phyloP scores from a whole-genome alignment of 805 yeast genomes.

The Jamesozyma gamospora region DNA sequence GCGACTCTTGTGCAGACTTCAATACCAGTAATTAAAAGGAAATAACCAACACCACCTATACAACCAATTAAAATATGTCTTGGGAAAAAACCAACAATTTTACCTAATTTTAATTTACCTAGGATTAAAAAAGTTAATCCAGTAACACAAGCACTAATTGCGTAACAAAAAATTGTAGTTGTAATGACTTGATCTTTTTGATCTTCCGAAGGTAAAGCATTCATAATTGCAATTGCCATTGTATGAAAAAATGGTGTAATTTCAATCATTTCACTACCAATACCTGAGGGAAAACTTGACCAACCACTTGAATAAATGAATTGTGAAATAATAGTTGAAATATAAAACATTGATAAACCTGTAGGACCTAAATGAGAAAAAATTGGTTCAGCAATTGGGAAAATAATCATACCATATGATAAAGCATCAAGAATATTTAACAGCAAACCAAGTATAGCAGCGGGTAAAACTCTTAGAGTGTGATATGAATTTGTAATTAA shows the following conservation, averaged over 20 bases:
- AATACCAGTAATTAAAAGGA: conserved; percentile 77
- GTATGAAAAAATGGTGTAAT: conserved; percentile 97
- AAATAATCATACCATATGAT: conserved; percentile 95
- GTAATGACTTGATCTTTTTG: conserved; percentile 60
- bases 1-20: conserved; percentile 82
- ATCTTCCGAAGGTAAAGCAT: conserved; percentile 32
- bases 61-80: conserved; percentile 94
- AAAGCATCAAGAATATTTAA: conserved; percentile 86
- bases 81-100: conserved; percentile 89
- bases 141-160: conserved; percentile 73
- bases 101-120: conserved; percentile 75
- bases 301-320: conserved; percentile 83
- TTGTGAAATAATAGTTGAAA: conserved; percentile 85
- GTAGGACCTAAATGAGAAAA: conserved; percentile 76
- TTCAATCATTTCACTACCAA: conserved; percentile 97
- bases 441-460: conserved; percentile 75
- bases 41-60: conserved; percentile 97
- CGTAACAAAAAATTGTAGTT: conserved; percentile 80
- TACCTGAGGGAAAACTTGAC: conserved; percentile 79
- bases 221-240: conserved; percentile 71
- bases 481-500: conserved; percentile 2
- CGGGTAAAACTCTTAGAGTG: conserved; percentile 38
- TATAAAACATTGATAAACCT: conserved; percentile 89
- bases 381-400: conserved; percentile 75
- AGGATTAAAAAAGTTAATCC: conserved; percentile 69